Base-by-base conservation (phyloP, 1,284 basidiomycete genomes). In the Fomitopsis pinicola region DNA sequence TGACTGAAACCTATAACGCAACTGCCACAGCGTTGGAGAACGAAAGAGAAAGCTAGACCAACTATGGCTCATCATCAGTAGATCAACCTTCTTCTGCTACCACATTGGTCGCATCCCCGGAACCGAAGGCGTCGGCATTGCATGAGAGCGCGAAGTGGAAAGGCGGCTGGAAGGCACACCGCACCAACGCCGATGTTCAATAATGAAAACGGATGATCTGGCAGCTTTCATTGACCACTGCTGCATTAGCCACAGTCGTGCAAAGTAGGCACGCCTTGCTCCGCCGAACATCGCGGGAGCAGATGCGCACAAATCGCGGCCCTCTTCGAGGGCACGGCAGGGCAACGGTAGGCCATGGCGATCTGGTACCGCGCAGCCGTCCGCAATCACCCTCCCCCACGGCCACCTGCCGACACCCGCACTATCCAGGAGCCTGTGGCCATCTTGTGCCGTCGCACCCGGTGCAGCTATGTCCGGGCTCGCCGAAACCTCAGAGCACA, bases 61-160 rank as follows among this genome's bases (percentile, higher is more conserved):
- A 92, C 91, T 93, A 67, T 92, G 91, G 67, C 90, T 93, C 89
- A 96, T 95, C 42, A 79, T 80, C 44, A 96, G 72, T 62, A 97
- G 89, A 64, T 88, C 78, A 45, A 62, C 12, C n/a, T n/a, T n/a
- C 58, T 75, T 79, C 63, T 78, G 64, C 72, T 76, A 42, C 69
- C 65, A 66, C 45, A 69, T n/a, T 58, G 5, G 64, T 66, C 63
- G 60, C 68, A 26, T 60, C 52, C 45, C 73, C 44, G 66, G 66
- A 71, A 17, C 60, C 55, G 69, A 63, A 58, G 38, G 66, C 77
- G 54, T 62, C 68, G 28, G 42, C 61, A 17, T 59, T 64, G 59
- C 69, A 67, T 22, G 81, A 81, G 26, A 90, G 72, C 2, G 85
- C 77, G 63, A 89, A 88, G 69, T 91, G n/a, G 87, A 70, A 88